These are phyloP conservation scores for Pterulicium gracile DNA, from an alignment of 1,284 basidiomycete species.

Conservation along the genomic window DNA sequence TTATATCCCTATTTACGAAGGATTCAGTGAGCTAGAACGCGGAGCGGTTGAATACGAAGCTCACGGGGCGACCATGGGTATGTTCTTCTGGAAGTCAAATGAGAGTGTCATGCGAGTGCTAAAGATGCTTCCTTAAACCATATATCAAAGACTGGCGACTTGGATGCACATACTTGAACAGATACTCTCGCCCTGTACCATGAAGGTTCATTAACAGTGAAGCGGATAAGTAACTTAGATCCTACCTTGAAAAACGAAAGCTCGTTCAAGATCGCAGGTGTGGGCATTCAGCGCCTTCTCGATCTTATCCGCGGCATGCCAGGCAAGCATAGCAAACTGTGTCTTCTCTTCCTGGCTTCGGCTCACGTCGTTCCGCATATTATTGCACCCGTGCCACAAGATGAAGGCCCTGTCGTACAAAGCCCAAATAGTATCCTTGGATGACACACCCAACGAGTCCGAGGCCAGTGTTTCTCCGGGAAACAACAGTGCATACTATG, in stretches of 20 bases:
- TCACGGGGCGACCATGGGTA: conserved; percentile 50
- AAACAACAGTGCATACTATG: conserved; percentile 56
- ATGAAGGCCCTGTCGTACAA: conserved; percentile 57
- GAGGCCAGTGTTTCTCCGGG: conserved; percentile 50
- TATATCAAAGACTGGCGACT: conserved; percentile 4
- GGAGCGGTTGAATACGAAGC: conserved; percentile 22
- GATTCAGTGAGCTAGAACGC: no score
- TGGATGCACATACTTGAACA: conserved; percentile 54
- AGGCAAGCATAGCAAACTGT: conserved; percentile 53
- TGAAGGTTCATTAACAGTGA: background rate
- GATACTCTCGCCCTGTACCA: conserved; percentile 38
- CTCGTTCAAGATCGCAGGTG: conserved; percentile 52
- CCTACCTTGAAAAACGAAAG: conserved; percentile 53
- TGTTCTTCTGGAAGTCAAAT: conserved; percentile 54
- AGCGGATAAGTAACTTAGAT: background rate
- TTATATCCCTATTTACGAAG: conserved; percentile 41
- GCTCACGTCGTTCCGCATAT: conserved; percentile 34
- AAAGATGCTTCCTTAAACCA: no score
- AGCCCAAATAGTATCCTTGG: conserved; percentile 61
- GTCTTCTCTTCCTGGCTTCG: conserved; percentile 39
- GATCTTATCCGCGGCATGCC: conserved; percentile 61
- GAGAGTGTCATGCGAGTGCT: conserved; percentile 64
- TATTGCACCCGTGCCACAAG: conserved; percentile 61
- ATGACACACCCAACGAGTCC: conserved; percentile 18
- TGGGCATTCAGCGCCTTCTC: conserved; percentile 53